Conservation (phyloP, 352 stramenopile species). For the Phytopythium mirpurense region DNA sequence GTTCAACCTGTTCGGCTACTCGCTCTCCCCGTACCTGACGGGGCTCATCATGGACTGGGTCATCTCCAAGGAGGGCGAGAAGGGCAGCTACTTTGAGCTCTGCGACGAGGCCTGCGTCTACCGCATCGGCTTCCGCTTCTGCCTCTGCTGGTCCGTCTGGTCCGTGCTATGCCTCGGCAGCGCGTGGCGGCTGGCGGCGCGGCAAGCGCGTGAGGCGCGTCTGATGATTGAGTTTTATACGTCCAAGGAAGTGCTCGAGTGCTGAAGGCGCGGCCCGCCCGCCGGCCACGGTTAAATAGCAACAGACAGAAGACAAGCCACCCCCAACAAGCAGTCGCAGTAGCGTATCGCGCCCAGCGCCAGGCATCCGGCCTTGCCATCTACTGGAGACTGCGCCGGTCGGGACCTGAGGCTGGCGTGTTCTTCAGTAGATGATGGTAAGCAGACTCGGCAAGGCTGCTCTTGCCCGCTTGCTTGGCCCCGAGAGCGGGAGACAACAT, state of each 20-base stretch:
- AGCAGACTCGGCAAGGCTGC: too few species aligned
- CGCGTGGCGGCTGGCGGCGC: constrained; percentile 47
- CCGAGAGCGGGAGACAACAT: background rate
- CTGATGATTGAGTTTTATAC: constrained; percentile 58
- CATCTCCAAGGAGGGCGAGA: constrained; percentile 49
- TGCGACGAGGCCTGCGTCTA: constrained; percentile 82
- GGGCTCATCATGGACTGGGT: constrained; percentile 80
- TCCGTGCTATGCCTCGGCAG: constrained; percentile 68
- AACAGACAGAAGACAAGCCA: background rate
- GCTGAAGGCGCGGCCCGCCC: constrained; percentile 11
- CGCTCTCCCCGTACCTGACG: constrained; percentile 71
- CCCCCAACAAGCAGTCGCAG: too few species aligned
- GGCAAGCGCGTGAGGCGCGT: constrained; percentile 44
- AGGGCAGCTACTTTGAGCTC: constrained; percentile 58
- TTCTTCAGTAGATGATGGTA: too few species aligned
- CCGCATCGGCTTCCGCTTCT: constrained; percentile 76
- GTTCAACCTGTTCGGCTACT: constrained; percentile 81
- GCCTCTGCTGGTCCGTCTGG: constrained; percentile 77
- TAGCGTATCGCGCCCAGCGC: too few species aligned
- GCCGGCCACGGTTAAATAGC: constrained; percentile 1
- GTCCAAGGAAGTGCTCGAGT: constrained; percentile 20
- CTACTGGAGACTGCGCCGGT: too few species aligned
- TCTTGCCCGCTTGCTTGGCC: too few species aligned
- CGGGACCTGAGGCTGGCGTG: too few species aligned
- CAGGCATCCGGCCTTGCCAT: too few species aligned